These are phyloP conservation scores for Catharanthus roseus DNA, from an alignment of 257 asterid genomes.

Conservation along the genomic window DNA sequence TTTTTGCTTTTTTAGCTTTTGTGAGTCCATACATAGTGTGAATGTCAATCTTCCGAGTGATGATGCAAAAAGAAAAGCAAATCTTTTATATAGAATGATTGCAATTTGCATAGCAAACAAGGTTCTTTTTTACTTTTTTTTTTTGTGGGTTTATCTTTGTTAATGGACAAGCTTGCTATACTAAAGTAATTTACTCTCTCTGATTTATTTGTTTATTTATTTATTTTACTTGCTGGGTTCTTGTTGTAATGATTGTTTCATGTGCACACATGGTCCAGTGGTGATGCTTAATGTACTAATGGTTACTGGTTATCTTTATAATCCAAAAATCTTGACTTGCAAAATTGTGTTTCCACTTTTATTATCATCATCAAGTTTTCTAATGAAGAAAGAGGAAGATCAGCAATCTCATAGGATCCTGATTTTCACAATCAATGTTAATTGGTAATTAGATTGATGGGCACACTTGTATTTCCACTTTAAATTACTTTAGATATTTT, in stretches of 20 bases:
- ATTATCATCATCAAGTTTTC: neutral
- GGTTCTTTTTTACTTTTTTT: slow-evolving; percentile 21
- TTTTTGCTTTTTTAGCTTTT: slow-evolving; percentile 17
- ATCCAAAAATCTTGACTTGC: neutral
- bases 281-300: slow-evolving; percentile 14
- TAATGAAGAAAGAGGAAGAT: neutral
- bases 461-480: neutral
- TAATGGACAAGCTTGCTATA: too few species aligned
- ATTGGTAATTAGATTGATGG: slow-evolving; percentile 3
- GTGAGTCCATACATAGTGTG: slow-evolving; percentile 55
- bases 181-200: slow-evolving; percentile 13
- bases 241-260: slow-evolving; percentile 17
- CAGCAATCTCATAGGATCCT: slow-evolving; percentile 15
- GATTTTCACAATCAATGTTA: slow-evolving; percentile 1
- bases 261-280: slow-evolving; percentile 23
- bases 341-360: neutral
- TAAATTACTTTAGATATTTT: neutral
- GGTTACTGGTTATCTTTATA: slow-evolving; percentile 16
- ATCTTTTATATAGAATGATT: slow-evolving; percentile 47
- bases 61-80: slow-evolving; percentile 22
- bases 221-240: slow-evolving; percentile 2
- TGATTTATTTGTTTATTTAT: neutral
- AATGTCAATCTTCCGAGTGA: slow-evolving; percentile 44
- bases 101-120: slow-evolving; percentile 41
- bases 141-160: slow-evolving; percentile 21